phyloP scores from a whole-genome alignment of 495 filamentous ascomycete genomes.

The Aspergillus avenaceus region DNA sequence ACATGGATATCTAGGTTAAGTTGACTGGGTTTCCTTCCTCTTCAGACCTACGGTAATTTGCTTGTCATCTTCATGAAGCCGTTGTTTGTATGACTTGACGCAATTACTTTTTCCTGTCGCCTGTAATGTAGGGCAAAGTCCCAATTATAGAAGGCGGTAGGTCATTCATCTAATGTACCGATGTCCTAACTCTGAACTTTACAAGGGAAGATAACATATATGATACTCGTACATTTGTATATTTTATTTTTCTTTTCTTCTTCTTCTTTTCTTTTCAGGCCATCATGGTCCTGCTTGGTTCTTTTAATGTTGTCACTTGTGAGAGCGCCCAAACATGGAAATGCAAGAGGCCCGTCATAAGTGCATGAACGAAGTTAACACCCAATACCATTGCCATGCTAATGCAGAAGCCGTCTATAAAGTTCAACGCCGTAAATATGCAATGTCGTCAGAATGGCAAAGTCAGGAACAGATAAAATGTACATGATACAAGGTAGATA shows the following conservation, averaged over 20 bases:
- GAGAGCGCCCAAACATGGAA: slow-evolving; percentile 28
- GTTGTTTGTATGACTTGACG: too few species aligned
- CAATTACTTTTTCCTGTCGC: too few species aligned
- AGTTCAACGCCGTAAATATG: slow-evolving; percentile 30
- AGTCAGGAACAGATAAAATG: slow-evolving; percentile 16
- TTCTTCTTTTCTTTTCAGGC: background rate
- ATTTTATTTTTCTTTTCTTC: too few species aligned
- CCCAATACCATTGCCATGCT: slow-evolving; percentile 18
- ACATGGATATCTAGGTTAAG: too few species aligned
- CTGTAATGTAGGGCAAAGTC: too few species aligned
- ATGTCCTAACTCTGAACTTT: too few species aligned
- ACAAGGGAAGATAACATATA: too few species aligned
- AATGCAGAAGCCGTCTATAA: slow-evolving; percentile 23
- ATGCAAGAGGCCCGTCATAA: slow-evolving; percentile 17
- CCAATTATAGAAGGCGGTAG: too few species aligned
- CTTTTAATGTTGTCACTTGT: background rate
- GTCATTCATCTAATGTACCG: too few species aligned
- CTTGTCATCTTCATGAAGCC: too few species aligned
- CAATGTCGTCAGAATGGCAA: slow-evolving; percentile 16
- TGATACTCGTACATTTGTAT: background rate
- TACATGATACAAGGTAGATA: slow-evolving; percentile 22
- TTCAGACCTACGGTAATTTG: too few species aligned
- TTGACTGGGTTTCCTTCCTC: too few species aligned
- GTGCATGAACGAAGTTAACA: slow-evolving; percentile 2
- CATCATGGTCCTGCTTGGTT: background rate